phyloP scores from a whole-genome alignment of 116 monocot genomes.

The Papilionanthe hybrid region DNA sequence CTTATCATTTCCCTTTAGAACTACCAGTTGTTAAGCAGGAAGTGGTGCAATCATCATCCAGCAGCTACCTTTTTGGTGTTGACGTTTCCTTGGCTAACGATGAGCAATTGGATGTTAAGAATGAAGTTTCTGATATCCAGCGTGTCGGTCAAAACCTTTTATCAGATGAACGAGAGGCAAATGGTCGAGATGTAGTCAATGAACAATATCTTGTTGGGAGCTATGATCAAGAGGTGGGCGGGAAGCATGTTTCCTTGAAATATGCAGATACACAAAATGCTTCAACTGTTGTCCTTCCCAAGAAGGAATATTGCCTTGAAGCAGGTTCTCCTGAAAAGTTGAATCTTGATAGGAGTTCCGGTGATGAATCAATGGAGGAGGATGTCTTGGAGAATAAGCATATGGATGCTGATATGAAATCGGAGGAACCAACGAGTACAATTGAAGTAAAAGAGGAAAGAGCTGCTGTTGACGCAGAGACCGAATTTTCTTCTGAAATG shows the following conservation, averaged over 20 bases:
- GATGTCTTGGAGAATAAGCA: constrained; percentile 69
- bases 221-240: constrained; percentile 20
- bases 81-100: background rate
- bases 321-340: constrained; percentile 67
- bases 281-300: constrained; percentile 23
- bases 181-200: background rate
- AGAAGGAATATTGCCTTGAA: constrained; percentile 47
- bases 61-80: constrained; percentile 21
- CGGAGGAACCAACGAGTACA: constrained; percentile 20
- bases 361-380: constrained; percentile 89
- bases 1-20: constrained; percentile 94
- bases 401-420: constrained; percentile 33
- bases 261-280: constrained; percentile 12
- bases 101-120: constrained; percentile 27
- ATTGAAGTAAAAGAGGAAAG: constrained; percentile 24
- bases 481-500: constrained; percentile 19
- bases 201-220: constrained; percentile 1
- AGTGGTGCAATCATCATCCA: constrained; percentile 61
- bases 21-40: constrained; percentile 80
- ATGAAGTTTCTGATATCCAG: constrained; percentile 21
- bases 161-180: background rate
- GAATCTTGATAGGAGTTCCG: constrained; percentile 85
- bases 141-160: background rate
- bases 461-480: constrained; percentile 12
- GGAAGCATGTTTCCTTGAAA: background rate